phyloP scores from a whole-genome alignment of 495 filamentous ascomycete genomes.

The Penicillium goetzii region DNA sequence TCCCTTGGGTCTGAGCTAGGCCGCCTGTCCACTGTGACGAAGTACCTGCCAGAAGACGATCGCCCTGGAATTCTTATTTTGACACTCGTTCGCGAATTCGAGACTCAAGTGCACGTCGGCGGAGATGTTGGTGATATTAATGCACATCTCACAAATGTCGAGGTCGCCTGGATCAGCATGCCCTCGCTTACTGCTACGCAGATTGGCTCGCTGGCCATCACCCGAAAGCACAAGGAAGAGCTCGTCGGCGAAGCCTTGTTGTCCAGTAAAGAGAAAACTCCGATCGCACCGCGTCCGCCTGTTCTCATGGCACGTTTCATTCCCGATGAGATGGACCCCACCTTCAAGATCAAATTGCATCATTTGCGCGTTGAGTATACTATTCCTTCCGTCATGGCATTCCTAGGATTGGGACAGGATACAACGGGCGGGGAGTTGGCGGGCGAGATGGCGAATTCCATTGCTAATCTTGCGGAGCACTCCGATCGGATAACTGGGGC shows the following conservation, averaged over 20 bases:
- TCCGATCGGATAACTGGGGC: conserved; percentile 24
- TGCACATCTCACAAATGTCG: conserved; percentile 58
- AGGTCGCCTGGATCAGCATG: conserved; percentile 81
- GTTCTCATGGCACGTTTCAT: conserved; percentile 83
- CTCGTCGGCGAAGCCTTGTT: conserved; percentile 61
- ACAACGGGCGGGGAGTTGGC: conserved; percentile 74
- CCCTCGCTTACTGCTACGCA: conserved; percentile 80
- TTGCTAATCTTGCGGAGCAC: conserved; percentile 71
- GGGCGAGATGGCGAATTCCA: conserved; percentile 74
- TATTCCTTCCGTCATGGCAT: conserved; percentile 76
- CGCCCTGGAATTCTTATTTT: conserved; percentile 86
- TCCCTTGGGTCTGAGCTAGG: conserved; percentile 75
- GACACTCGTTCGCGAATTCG: conserved; percentile 63
- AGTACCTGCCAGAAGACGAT: conserved; percentile 95
- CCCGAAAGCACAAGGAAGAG: conserved; percentile 69
- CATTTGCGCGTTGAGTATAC: conserved; percentile 84
- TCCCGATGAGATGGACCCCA: conserved; percentile 90
- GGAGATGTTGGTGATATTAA: conserved; percentile 68
- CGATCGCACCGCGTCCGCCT: conserved; percentile 43
- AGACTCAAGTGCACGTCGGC: conserved; percentile 59
- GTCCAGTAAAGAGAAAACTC: conserved; percentile 18
- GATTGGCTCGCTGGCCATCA: conserved; percentile 59
- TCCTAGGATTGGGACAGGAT: conserved; percentile 70
- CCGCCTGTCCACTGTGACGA: conserved; percentile 82
- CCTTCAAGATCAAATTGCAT: conserved; percentile 82